A percentile compares a stretch with the other conserved stretches of the same genome.
Evolutionary conservation across 169 alveolate species (phyloP).

Genomic region (Perkinsus olseni): DNA sequence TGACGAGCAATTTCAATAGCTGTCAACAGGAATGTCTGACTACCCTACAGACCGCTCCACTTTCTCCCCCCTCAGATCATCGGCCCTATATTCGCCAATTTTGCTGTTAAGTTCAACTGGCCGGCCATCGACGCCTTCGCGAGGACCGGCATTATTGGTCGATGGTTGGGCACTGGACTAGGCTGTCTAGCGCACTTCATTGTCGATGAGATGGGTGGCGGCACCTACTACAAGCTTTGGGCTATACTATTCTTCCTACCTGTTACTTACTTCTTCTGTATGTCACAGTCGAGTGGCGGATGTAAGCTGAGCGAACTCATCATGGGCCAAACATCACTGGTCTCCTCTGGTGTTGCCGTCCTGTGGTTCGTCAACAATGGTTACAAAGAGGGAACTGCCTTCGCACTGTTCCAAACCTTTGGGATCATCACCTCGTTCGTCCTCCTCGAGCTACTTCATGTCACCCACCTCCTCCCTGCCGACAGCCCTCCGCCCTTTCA

Average conservation of each 20-base stretch:
- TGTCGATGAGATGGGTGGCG: not conserved
- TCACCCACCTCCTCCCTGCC: not conserved
- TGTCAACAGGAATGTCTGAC: too few species aligned
- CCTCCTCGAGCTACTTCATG: not conserved
- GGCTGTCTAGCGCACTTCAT: not conserved
- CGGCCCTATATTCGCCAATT: not conserved
- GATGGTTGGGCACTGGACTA: not conserved
- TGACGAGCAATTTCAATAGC: too few species aligned
- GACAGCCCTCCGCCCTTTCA: not conserved
- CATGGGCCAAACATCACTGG: not conserved
- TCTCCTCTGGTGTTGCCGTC: not conserved
- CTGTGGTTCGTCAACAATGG: not conserved
- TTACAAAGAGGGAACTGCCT: not conserved
- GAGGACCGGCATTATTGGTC: not conserved
- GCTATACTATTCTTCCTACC: not conserved
- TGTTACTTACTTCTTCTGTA: not conserved
- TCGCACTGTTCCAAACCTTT: not conserved
- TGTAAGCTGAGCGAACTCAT: not conserved
- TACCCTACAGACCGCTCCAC: not conserved
- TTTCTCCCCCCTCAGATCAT: not conserved
- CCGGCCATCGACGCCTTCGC: not conserved
- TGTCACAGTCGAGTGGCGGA: not conserved
- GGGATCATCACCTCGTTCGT: not conserved
- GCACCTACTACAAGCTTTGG: not conserved
- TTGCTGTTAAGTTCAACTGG: not conserved